Conservation (phyloP, 192 early-diverging fungal species). For the Thamnidium elegans region DNA sequence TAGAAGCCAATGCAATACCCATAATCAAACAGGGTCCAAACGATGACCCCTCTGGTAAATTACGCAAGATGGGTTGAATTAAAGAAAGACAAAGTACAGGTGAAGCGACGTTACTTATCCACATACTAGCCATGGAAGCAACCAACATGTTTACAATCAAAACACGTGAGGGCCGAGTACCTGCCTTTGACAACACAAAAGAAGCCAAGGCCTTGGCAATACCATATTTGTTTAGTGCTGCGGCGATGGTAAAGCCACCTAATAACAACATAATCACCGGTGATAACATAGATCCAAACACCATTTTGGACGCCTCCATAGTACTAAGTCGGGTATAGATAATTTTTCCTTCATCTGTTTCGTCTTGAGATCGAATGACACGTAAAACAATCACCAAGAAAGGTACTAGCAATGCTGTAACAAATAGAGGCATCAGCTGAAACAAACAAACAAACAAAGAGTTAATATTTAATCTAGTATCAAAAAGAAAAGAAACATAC, state of each 20-base stretch:
- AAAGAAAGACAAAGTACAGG: constrained; percentile 96
- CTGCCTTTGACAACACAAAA: constrained; percentile 82
- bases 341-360: constrained; percentile 36
- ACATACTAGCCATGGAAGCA: constrained; percentile 94
- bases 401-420: constrained; percentile 87
- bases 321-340: constrained; percentile 58
- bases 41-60: constrained; percentile 69
- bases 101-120: constrained; percentile 97
- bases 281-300: constrained; percentile 93
- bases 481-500: constrained; percentile 30
- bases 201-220: constrained; percentile 90
- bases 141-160: constrained; percentile 94
- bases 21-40: constrained; percentile 90
- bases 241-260: constrained; percentile 92
- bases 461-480: background rate
- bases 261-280: constrained; percentile 95
- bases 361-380: constrained; percentile 63
- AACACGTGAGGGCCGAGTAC: constrained; percentile 76
- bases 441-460: background rate
- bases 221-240: constrained; percentile 90
- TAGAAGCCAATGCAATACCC: constrained; percentile 94
- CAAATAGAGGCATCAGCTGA: constrained; percentile 86
- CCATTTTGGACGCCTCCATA: constrained; percentile 72
- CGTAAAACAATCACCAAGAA: constrained; percentile 79
- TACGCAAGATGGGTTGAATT: constrained; percentile 90